A percentile compares a stretch with the other conserved stretches of the same genome.
phyloP scores from a whole-genome alignment of 139 green algal species.

The Axilococcus clingmanii region DNA sequence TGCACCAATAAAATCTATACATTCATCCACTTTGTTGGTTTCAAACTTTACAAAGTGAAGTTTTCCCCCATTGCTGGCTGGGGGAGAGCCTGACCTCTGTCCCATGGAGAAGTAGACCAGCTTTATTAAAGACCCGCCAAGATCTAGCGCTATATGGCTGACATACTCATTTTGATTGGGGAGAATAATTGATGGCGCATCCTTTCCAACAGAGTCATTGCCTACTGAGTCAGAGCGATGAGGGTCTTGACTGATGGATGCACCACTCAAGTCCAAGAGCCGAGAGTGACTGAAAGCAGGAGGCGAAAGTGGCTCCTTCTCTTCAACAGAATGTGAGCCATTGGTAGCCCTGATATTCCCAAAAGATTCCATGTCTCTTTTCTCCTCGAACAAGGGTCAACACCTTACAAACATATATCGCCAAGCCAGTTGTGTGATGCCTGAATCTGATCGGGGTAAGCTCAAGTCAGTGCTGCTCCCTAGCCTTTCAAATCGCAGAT shows the following conservation, averaged over 20 bases:
- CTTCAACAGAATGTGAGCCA: no score
- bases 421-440: no score
- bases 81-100: neutral
- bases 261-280: constrained; percentile 18
- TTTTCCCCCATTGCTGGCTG: constrained; percentile 29
- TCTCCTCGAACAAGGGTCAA: no score
- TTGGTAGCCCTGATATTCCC: no score
- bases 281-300: no score
- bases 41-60: constrained; percentile 99
- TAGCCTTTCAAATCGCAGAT: no score
- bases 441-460: no score
- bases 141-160: constrained; percentile 87
- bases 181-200: constrained; percentile 79
- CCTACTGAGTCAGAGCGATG: no score
- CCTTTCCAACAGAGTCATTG: constrained; percentile 2
- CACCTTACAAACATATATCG: no score
- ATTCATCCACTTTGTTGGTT: constrained; percentile 71
- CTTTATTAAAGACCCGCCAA: constrained; percentile 94
- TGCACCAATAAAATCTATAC: constrained; percentile 88
- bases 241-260: constrained; percentile 15
- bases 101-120: constrained; percentile 91
- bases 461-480: no score
- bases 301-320: no score
- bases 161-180: constrained; percentile 86
- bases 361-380: no score